Percentiles rank a stretch among this genome's conserved stretches.
phyloP scores from a whole-genome alignment of 2,329 filamentous ascomycete species.

The Magnaporthales sp. region DNA sequence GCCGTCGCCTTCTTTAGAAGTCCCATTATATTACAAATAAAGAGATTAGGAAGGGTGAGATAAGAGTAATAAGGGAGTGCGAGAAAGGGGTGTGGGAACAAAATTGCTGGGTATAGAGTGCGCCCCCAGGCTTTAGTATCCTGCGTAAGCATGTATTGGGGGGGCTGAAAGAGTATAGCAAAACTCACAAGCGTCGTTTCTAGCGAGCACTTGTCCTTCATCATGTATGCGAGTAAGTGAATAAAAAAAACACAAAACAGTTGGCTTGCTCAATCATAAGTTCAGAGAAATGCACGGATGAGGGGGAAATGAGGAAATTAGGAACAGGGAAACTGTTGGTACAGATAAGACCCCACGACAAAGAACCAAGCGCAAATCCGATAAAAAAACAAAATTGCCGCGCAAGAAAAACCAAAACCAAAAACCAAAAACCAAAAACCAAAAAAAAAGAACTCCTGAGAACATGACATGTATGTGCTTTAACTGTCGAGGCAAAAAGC shows the following conservation, averaged over 20 bases:
- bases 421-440: too few species aligned
- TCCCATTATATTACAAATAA: neutral
- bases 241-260: neutral
- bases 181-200: neutral
- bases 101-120: neutral
- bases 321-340: conserved; percentile 1
- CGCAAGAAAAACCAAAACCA: too few species aligned
- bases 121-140: neutral
- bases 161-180: neutral
- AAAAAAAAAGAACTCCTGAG: neutral
- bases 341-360: neutral
- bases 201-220: neutral
- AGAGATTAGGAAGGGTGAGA: neutral
- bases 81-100: neutral
- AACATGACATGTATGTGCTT: neutral
- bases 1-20: neutral
- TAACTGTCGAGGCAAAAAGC: neutral
- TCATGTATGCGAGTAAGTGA: neutral
- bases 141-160: neutral
- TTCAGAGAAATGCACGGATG: neutral
- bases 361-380: neutral
- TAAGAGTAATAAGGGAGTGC: neutral
- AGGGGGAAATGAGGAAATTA: neutral
- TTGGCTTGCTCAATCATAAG: neutral
- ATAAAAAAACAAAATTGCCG: neutral